phyloP scores from a whole-genome alignment of 1,139 yeast species.

The Saccharomycopsis crataegensis region DNA sequence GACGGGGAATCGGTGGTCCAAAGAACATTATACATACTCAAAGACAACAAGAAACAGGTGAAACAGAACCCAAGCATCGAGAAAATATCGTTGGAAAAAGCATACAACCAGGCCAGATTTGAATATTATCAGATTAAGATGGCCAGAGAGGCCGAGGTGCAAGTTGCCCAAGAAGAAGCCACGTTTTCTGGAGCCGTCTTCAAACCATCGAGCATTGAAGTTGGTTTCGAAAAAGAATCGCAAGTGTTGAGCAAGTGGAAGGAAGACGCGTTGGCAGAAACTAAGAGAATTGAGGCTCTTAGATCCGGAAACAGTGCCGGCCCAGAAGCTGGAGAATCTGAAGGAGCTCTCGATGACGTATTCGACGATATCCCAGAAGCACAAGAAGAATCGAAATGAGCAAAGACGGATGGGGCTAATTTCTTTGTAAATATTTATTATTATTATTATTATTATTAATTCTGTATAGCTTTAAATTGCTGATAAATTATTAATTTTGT shows the following conservation, averaged over 20 bases:
- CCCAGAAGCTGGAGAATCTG: background rate
- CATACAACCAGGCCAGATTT: conserved; percentile 79
- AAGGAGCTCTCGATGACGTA: background rate
- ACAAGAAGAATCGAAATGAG: no score
- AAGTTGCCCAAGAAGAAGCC: conserved; percentile 78
- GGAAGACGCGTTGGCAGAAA: conserved; percentile 53
- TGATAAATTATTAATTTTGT: no score
- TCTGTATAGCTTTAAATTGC: no score
- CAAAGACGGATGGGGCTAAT: no score
- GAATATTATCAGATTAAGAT: conserved; percentile 85
- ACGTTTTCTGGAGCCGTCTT: conserved; percentile 77
- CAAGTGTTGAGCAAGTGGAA: conserved; percentile 67
- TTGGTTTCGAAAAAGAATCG: conserved; percentile 69
- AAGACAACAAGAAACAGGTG: conserved; percentile 27
- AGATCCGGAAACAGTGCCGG: background rate
- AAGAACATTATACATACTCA: conserved; percentile 68
- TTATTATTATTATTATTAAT: no score
- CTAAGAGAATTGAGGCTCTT: conserved; percentile 37
- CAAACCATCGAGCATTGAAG: conserved; percentile 51
- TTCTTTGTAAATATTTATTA: no score
- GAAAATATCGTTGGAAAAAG: conserved; percentile 44
- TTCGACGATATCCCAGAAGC: no score
- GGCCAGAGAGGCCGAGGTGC: conserved; percentile 70
- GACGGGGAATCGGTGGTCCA: conserved; percentile 96
- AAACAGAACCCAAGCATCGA: conserved; percentile 17